Evolutionary conservation across 2,329 filamentous ascomycete genomes (phyloP), one percentile per base, ranked within the genome.

Genomic region (Aspergillus texensis): DNA sequence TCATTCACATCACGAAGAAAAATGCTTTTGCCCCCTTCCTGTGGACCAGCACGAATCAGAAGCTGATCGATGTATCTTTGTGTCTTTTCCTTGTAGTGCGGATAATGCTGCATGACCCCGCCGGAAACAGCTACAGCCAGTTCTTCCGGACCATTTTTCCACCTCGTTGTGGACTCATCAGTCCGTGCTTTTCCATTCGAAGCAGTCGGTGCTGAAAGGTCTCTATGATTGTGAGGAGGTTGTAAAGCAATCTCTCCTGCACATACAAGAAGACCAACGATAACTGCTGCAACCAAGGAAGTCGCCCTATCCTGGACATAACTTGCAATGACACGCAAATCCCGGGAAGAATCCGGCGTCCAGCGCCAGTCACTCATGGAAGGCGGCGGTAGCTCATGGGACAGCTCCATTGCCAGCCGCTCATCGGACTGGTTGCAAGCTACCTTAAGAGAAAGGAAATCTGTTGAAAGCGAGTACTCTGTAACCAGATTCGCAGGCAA

Each of bases 61-160:
- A 85, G 73, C 6, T 77, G 74, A 63, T 92, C 87, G 55, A 93
- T 81, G 72, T 91, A 90, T n/a, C 77, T 68, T 74, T 93, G 90
- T 66, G 89, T 90, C 62, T 89, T 87, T 53, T 80, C 77, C 41
- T 91, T 80, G 75, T 91, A 93, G 68, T 89, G 83, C 46, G 91
- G 90, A 72, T 92, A 92, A 70, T 91, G 88, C 16, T 88, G 86
- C 61, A 94, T 93, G 71, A 91, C 92, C 21, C 90, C 89, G 19
- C 91, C 91, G 0, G 91, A 92, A 72, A 91, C 92, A 0, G 91
- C 91, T 28, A 94, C 89, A 1, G 91, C 87, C 28, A 93, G 75
- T 69, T 91, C 88, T 63, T 86, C 82, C 0, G 76, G 73, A 6
- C 75, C 75, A 19, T 74, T 71, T 30, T 72, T 67, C 73, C 73